Evolutionary conservation across 2,329 filamentous ascomycete genomes (phyloP), one percentile per base, ranked within the genome.

Genomic region (Trichophyton verrucosum): DNA sequence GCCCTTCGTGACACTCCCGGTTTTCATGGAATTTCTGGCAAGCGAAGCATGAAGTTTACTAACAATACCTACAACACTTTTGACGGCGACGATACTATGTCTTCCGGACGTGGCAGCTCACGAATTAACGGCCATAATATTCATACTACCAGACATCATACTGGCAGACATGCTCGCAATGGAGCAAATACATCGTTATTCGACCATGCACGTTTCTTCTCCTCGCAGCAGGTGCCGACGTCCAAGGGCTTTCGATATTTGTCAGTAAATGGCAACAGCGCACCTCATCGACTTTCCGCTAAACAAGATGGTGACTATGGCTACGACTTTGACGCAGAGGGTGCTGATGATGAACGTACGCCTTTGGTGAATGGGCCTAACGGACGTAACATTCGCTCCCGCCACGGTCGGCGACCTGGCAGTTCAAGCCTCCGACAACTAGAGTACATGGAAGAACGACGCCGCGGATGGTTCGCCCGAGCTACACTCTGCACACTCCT

Each of bases 41-140:
- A 95, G 76, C 91, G 89, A 77, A 95, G 87, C 74, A 96, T 96
- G 90, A 97, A 96, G 70, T 97, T 97, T 70, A 88, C 89, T 61
- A 89, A 89, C 73, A 85, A 58, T n/a, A 51, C 60, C 3, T 63
- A 66, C 64, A 83, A 82, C 64, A 80, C 77, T 63, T 75, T 78
- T 20, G 81, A 85, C 57, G 85, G 81, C 57, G 86, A 91, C 17
- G 84, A 86, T 59, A 86, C 86, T 15, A 82, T 82, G 64, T 83
- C 84, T 60, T 82, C 80, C 22, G 78, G 80, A 15, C 80, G 85
- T 61, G 85, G 82, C 68, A 82, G 78, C 62, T 77, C 78, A 22
- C 85, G 87, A 30, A 85, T 83, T 2, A 81, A 81, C 51, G 78
- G 85, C 47, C 69, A 86, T 56, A 86, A 86, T 0, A 71, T 85